A percentile compares a stretch with the other conserved stretches of the same genome.
These are phyloP conservation scores for Dendrobium catenatum DNA, from an alignment of 106 monocot species.

Conservation along the genomic window DNA sequence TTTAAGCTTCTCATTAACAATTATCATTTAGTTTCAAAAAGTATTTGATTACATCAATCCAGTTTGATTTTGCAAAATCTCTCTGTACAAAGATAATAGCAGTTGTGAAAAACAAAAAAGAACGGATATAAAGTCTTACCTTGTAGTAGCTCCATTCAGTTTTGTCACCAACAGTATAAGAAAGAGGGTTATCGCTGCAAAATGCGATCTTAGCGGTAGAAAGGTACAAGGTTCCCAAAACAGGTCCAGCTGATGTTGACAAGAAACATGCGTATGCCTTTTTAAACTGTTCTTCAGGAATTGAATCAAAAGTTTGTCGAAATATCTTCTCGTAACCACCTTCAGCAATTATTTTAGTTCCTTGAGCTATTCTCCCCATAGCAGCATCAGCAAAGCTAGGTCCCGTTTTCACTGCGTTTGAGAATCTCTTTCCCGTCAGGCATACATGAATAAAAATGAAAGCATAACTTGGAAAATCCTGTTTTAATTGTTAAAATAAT, in stretches of 20 bases:
- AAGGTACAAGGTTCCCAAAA: conserved; percentile 24
- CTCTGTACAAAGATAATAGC: not conserved
- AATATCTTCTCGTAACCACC: conserved; percentile 31
- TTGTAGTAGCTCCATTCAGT: conserved; percentile 35
- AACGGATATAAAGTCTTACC: conserved; percentile 3
- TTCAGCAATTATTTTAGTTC: conserved; percentile 22
- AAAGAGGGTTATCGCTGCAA: conserved; percentile 27
- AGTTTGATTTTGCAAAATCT: not conserved
- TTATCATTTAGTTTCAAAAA: not conserved
- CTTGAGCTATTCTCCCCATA: conserved; percentile 29
- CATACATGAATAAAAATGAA: not conserved
- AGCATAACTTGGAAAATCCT: not conserved
- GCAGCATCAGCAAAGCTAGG: conserved; percentile 28
- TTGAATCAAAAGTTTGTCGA: conserved; percentile 17
- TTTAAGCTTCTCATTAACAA: not conserved
- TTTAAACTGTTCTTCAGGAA: conserved; percentile 26
- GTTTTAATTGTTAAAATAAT: not conserved
- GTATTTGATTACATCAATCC: not conserved
- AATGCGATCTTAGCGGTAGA: conserved; percentile 28
- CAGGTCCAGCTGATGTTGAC: conserved; percentile 28
- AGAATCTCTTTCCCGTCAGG: not conserved
- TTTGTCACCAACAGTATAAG: conserved; percentile 24
- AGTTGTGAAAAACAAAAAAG: not conserved
- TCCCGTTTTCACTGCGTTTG: conserved; percentile 19
- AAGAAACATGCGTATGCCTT: conserved; percentile 21